Conservation (phyloP, 148 eudicot genomes). For the Amaranthus hypochondriacus region DNA sequence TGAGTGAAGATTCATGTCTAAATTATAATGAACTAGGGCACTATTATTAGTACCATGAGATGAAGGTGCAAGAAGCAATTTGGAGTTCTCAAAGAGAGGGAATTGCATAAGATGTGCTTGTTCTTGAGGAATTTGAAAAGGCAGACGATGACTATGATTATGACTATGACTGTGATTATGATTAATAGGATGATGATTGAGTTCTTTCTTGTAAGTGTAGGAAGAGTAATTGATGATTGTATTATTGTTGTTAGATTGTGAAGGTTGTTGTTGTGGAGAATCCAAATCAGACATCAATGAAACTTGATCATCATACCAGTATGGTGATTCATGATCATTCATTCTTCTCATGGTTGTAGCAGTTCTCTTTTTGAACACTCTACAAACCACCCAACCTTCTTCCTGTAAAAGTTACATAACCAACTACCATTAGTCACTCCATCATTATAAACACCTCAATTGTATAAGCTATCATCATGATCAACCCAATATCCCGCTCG, state of each 20-base stretch:
- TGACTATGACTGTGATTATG: too few relatives aligned
- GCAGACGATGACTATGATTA: constrained; percentile 13
- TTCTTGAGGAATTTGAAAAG: constrained; percentile 37
- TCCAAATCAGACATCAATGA: constrained; percentile 63
- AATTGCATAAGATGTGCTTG: constrained; percentile 27
- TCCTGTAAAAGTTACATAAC: constrained; percentile 36
- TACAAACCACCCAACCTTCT: constrained; percentile 96
- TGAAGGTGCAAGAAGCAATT: constrained; percentile 8
- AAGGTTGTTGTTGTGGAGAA: constrained; percentile 46
- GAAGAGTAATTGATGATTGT: constrained; percentile 25
- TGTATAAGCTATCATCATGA: too few relatives aligned
- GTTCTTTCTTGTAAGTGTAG: constrained; percentile 45
- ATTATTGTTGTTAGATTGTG: constrained; percentile 26
- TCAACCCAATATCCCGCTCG: too few relatives aligned
- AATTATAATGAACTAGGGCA: constrained; percentile 21
- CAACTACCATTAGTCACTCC: neutral
- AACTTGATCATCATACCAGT: constrained; percentile 70
- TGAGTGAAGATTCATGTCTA: constrained; percentile 30
- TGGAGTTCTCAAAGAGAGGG: constrained; percentile 23
- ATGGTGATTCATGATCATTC: constrained; percentile 49
- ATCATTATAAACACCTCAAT: neutral
- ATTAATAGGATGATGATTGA: constrained; percentile 24
- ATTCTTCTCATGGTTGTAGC: constrained; percentile 42
- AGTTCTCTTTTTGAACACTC: too few relatives aligned
- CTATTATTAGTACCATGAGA: constrained; percentile 17